Evolutionary conservation across 805 yeast species (phyloP), one percentile per base, ranked within the genome.

Genomic region (Suhomyces sp.): DNA sequence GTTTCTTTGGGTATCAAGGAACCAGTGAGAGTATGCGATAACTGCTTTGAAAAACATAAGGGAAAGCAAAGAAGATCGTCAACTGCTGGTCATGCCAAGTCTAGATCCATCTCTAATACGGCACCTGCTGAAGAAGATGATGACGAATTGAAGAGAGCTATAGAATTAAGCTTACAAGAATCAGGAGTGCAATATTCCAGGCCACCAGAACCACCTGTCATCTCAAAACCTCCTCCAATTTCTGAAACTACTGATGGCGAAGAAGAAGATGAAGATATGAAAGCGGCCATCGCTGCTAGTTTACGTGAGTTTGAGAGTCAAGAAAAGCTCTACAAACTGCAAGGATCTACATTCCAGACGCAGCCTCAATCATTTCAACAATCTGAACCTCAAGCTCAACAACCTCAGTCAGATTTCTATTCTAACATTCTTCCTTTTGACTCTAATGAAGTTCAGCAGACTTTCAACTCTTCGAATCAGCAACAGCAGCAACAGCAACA

Each of bases 211-310:
- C 40, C 48, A 9, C 40, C 48, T 7, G 54, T 61, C 17, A 39
- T 62, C 9, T 51, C 67, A 9, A 55, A 63, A 2, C 54, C 48
- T 5, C 31, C 47, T 4, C 42, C 46, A 12, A 44, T 43, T 9
- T n/a, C n/a, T n/a, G 27, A 32, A 31, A 21, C 47, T 26, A 20
- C 44, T 40, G 23, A 33, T 5, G 26, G 39, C 5, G 88, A 83
- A 13, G 85, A 82, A 12, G 95, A 88, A 51, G 74, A 68, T 28
- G 91, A 83, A 24, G 96, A 88, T 23, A 76, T 91, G 79, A 85
- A 80, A 55, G 95, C 93, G 1, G 98, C 98, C 0, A 91, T 93
- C 39, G 95, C 84, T 11, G 96, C 96, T 1, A 87, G 96, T 58
- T 68, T 93, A 42, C 72, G 72, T 35, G 97, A 90, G 39, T 70